These are phyloP conservation scores for Pseudotsuga menziesii DNA, from an alignment of 75 land plant genomes.

Conservation along the genomic window DNA sequence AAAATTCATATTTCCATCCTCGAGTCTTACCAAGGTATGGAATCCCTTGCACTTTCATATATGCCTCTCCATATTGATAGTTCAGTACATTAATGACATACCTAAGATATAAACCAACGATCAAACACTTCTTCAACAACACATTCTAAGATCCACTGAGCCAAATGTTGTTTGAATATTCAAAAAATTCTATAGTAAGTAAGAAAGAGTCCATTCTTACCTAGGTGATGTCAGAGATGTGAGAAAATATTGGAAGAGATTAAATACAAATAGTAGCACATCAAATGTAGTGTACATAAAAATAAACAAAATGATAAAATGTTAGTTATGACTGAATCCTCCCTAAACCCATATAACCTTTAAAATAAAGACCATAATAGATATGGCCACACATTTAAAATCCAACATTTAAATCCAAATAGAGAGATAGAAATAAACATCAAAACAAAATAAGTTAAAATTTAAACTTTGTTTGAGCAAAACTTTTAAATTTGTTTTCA, in stretches of 20 bases:
- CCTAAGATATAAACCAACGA: not conserved
- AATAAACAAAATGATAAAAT: not conserved
- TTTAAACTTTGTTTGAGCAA: not conserved
- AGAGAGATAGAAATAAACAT: not conserved
- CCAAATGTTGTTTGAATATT: not conserved
- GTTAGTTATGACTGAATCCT: not conserved
- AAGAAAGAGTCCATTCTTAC: conserved; percentile 27
- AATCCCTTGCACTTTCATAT: conserved; percentile 1
- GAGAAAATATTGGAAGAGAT: conserved; percentile 67
- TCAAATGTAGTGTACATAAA: conserved; percentile 68
- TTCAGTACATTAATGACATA: conserved; percentile 8
- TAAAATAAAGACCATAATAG: not conserved
- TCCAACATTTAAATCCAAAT: not conserved
- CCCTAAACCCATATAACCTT: not conserved
- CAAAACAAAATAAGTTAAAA: not conserved
- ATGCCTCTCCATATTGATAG: not conserved
- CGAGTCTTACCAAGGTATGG: not conserved
- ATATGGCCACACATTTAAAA: not conserved
- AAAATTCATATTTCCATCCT: not conserved
- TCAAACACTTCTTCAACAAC: not conserved
- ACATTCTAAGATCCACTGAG: not conserved
- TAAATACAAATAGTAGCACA: conserved; percentile 43
- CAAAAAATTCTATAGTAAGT: not conserved
- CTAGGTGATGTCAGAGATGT: conserved; percentile 88
- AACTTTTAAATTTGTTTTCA: not conserved